phyloP scores from a whole-genome alignment of 2,329 filamentous ascomycete species.

The Salinomyces thailandicus region DNA sequence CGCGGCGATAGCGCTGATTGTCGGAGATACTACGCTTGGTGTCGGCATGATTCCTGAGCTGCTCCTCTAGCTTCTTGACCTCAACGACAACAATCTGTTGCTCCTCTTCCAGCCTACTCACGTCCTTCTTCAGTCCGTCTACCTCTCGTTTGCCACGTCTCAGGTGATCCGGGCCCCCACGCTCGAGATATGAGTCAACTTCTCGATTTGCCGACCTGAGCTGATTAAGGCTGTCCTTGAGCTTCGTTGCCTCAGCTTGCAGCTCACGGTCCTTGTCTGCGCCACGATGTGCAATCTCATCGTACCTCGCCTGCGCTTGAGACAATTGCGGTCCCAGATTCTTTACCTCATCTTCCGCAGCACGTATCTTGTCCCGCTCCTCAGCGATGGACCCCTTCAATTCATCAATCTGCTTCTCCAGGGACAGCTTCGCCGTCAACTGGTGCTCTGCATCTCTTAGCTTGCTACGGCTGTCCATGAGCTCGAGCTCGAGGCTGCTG shows the following conservation, averaged over 20 bases:
- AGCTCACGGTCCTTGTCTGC: conserved; percentile 62
- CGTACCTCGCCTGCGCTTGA: conserved; percentile 63
- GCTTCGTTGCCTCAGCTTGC: conserved; percentile 57
- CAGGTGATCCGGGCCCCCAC: conserved; percentile 63
- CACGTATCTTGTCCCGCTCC: conserved; percentile 59
- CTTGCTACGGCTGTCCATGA: conserved; percentile 63
- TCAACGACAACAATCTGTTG: conserved; percentile 55
- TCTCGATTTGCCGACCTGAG: conserved; percentile 65
- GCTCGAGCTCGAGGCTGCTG: conserved; percentile 57
- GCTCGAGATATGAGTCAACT: conserved; percentile 68
- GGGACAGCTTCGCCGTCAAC: conserved; percentile 67
- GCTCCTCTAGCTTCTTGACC: conserved; percentile 67
- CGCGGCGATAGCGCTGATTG: conserved; percentile 77
- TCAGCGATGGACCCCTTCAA: conserved; percentile 57
- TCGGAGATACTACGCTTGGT: conserved; percentile 81
- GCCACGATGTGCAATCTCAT: conserved; percentile 64
- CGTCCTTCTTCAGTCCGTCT: conserved; percentile 53
- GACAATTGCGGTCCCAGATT: conserved; percentile 63
- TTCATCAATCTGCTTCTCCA: conserved; percentile 62
- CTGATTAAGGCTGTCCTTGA: conserved; percentile 66
- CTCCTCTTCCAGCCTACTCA: conserved; percentile 56
- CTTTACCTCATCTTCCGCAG: conserved; percentile 62
- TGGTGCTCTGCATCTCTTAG: conserved; percentile 61
- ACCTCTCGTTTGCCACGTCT: conserved; percentile 60
- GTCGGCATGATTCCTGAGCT: conserved; percentile 67